Base-by-base conservation (phyloP, 106 monocot species). In the Agapanthus africanus region DNA sequence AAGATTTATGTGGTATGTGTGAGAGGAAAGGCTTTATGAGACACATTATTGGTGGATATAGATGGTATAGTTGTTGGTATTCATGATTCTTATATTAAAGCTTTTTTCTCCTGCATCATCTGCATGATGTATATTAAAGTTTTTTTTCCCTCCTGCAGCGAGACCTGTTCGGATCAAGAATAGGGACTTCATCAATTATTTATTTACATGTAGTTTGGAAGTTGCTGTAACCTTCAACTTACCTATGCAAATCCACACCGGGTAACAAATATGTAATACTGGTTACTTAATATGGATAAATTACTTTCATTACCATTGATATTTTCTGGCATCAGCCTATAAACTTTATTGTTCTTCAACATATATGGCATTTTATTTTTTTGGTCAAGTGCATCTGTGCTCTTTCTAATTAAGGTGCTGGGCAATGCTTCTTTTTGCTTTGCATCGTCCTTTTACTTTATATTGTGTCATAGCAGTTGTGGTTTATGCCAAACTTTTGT, bases 231-330 rank as follows among this genome's bases (percentile, higher is more conserved):
- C 27, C 42, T 87, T 78, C 74, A 77, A 87, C 67, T 70, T 93
- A 73, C 93, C 99, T 65, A 70, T 99, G 77, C 99, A 99, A 79
- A 85, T 99, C 52, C 99, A 93, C 65, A 99, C 93, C 59, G 99
- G 99, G 99, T 99, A 93, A 82, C 4, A 34, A 67, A 35, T 37
- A 51, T 51, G 10, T 22, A 35, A 61, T 67, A 30, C 28, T 67
- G 44, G 11, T 46, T 61, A 39, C 23, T 64, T 39, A 23, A 54
- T 54, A 21, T 16, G 33, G 5, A 32, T 59, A 6, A 9, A 6
- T 52, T 30, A 27, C 9, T 30, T 28, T 56, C 56, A 56, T 56
- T 28, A 28, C 50, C n/a, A n/a, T n/a, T 21, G 3, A 44, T 16
- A 44, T 44, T 14, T n/a, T 44, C 16, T 44, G 4, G 14, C 22